Evolutionary conservation across 2,329 filamentous ascomycete genomes (phyloP), one percentile per base, ranked within the genome.

Genomic region (Pseudophaeomoniella oleicola): DNA sequence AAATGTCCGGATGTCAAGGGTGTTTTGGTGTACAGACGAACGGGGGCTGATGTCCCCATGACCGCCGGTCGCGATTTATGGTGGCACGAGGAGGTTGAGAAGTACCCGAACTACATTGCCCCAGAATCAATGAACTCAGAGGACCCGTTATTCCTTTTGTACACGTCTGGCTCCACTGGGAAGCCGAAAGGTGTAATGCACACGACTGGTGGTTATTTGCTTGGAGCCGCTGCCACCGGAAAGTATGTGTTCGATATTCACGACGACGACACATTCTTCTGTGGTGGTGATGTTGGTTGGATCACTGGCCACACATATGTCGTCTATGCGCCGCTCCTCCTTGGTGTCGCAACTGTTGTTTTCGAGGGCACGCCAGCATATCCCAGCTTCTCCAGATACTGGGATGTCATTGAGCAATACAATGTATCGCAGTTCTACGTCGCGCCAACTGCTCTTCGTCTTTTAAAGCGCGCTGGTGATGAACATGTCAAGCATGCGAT

Each of bases 221-320:
- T 96, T 5, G 90, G 90, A 41, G 87, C 87, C 36, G 88, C 90
- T 19, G 72, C 81, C 51, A 98, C 90, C 10, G 88, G 87, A 60
- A 98, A 96, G 64, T 96, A 98, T 59, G 88, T 96, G 43, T 98
- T 98, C 56, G 90, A 98, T 58, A 92, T 98, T 44, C 90, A 98
- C 58, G 80, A 87, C 44, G 77, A 81, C 37, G 90, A 98, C 59
- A 76, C 75, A 44, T 94, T 90, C 72, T 96, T 96, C 72, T 98
- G 90, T 51, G 90, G 87, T 59, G 90, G 90, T 58, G 90, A 98
- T 53, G 88, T 98, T 31, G 90, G 90, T 46, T 98, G 90, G 90
- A 96, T 98, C 57, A 98, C 90, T 18, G 90, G 90, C 13, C 90
- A 98, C 65, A 94, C 90, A 16, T 98, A 98, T 52, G 88, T 96